These are phyloP conservation scores for Xylariaceae sp. DNA, from an alignment of 2,329 filamentous ascomycete species.

Conservation along the genomic window DNA sequence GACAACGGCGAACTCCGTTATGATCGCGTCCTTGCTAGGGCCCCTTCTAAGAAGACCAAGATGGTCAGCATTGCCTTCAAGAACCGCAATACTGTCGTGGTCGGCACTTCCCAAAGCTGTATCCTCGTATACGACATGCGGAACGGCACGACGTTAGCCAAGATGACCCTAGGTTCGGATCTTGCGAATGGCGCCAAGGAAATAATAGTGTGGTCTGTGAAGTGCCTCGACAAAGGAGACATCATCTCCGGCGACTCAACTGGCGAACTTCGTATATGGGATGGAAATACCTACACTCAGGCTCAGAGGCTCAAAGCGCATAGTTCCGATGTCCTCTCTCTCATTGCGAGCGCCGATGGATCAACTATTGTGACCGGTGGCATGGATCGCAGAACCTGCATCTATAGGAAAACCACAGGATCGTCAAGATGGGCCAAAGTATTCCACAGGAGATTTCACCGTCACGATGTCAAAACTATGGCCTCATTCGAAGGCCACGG, in stretches of 20 bases:
- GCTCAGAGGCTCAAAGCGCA: slow-evolving; percentile 82
- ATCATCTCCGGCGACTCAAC: slow-evolving; percentile 95
- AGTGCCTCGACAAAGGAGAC: slow-evolving; percentile 78
- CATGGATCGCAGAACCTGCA: slow-evolving; percentile 81
- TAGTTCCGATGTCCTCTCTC: slow-evolving; percentile 81
- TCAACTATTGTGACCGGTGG: slow-evolving; percentile 81
- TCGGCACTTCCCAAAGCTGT: slow-evolving; percentile 91
- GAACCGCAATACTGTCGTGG: slow-evolving; percentile 73
- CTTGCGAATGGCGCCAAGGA: slow-evolving; percentile 73
- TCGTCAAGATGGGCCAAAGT: slow-evolving; percentile 75
- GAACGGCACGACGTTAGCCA: slow-evolving; percentile 69
- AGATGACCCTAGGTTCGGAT: slow-evolving; percentile 81
- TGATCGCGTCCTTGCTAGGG: slow-evolving; percentile 68
- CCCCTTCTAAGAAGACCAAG: slow-evolving; percentile 77
- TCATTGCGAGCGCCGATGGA: slow-evolving; percentile 78
- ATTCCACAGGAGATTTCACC: slow-evolving; percentile 81
- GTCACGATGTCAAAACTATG: slow-evolving; percentile 93
- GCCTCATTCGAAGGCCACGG: slow-evolving; percentile 79
- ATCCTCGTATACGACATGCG: slow-evolving; percentile 86
- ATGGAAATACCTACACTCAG: slow-evolving; percentile 86
- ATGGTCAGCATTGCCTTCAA: slow-evolving; percentile 92
- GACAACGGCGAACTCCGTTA: slow-evolving; percentile 80
- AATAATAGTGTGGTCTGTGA: slow-evolving; percentile 89
- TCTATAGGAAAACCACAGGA: slow-evolving; percentile 66
- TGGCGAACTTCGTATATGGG: slow-evolving; percentile 89